phyloP scores from a whole-genome alignment of 106 monocot genomes.

The Acanthochlamys bracteata region DNA sequence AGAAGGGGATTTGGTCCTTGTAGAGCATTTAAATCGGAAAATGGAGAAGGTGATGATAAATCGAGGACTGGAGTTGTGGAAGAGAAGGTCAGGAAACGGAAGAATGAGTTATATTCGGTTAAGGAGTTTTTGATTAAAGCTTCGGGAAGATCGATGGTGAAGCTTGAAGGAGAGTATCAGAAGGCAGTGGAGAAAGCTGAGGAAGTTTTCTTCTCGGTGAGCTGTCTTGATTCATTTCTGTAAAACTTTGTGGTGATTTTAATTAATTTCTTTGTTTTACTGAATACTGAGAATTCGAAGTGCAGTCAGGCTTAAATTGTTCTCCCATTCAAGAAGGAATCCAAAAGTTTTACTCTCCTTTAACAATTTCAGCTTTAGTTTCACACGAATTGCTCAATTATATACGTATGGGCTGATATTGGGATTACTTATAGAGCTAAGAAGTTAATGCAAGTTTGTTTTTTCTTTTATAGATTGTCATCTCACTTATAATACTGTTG shows the following conservation, averaged over 20 bases:
- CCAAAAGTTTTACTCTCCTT: too few relatives aligned
- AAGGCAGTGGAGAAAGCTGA: conserved; percentile 76
- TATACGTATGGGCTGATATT: too few relatives aligned
- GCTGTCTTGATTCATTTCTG: too few relatives aligned
- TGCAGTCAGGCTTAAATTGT: too few relatives aligned
- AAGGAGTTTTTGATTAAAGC: conserved; percentile 48
- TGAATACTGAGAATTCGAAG: too few relatives aligned
- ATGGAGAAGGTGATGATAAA: conserved; percentile 6
- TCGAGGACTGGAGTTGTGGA: background rate
- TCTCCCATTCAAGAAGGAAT: too few relatives aligned
- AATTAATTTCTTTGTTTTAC: too few relatives aligned
- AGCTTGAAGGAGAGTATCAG: conserved; percentile 46
- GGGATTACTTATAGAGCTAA: too few relatives aligned
- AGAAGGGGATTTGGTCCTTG: conserved; percentile 3
- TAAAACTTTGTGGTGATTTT: too few relatives aligned
- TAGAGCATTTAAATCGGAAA: conserved; percentile 44
- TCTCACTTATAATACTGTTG: background rate
- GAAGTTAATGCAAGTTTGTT: too few relatives aligned
- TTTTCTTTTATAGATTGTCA: background rate
- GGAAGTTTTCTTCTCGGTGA: conserved; percentile 87
- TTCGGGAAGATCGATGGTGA: conserved; percentile 24
- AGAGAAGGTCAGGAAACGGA: conserved; percentile 23
- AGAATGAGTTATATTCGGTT: conserved; percentile 61
- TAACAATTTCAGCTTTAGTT: too few relatives aligned
- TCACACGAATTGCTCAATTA: too few relatives aligned